Evolutionary conservation across 768 basidiomycete species (phyloP), one percentile per base, ranked within the genome.

Genomic region (Tulasnella sp.): DNA sequence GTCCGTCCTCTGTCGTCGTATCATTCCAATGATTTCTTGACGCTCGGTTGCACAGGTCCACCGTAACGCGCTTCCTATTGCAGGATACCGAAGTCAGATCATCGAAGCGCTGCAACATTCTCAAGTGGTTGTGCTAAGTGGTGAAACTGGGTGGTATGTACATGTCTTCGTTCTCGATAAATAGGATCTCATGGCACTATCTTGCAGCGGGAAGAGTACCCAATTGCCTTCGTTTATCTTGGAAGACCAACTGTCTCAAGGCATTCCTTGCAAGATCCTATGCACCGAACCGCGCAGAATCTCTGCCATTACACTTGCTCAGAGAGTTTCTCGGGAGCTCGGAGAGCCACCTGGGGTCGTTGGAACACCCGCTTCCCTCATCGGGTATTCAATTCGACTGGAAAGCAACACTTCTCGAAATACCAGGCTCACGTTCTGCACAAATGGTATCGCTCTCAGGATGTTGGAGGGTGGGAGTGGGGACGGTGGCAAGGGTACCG

Each of bases 251-350:
- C 77, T 97, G 19, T 78, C 83, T 4, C 77, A 75, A 59, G 96
- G 93, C 23, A 79, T 75, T 63, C 76, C 77, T 53, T 94, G 90
- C 74, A 94, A 84, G 68, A 86, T 99, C 64, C 90, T 81, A 65
- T 94, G 91, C 62, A 97, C 94, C 4, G 93, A 98, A 65, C 94
- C 94, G 4, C 79, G 94, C 41, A 81, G 94, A 39, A 98, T 98
- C 61, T 93, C 91, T 53, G 93, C 94, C 1, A 87, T 97, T 49
- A 97, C 94, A 0, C 77, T 98, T 6, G 94, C 94, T 0, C 89
- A 94, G 62, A 83, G 91, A 70, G 94, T 98, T 31, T 92, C 94
- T 17, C 78, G 79, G 45, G 94, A 99, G 68, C 73, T 99, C 3
- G 94, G 94, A 6, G 94, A 99, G 64, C 71, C 79, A 9, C 77